Evolutionary conservation across 2,329 filamentous ascomycete genomes (phyloP), one percentile per base, ranked within the genome.

Genomic region (Berkeleyomyces basicola): DNA sequence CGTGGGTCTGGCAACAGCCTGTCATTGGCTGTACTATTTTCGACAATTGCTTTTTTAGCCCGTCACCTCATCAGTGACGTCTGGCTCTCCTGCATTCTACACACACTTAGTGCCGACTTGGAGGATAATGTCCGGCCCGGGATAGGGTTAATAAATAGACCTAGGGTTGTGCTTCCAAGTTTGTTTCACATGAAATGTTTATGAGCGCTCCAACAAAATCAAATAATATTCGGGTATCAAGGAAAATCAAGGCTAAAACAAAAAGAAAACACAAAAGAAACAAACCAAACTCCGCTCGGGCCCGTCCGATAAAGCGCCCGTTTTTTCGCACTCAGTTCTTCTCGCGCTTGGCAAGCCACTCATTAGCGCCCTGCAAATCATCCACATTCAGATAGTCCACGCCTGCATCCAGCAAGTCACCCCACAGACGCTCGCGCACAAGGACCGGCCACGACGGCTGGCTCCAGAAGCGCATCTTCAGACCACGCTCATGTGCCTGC

Each of bases 351-450:
- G 63, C 55, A 5, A 64, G 40, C 42, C 58, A 64, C 43, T 57
- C 14, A 23, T 64, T 64, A 6, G 43, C 63, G 4, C 23, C 63
- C 7, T n/a, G 39, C n/a, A 86, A 69, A 68, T 85, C 80, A 70
- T 86, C 83, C 4, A 81, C 80, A 69, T 84, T 85, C 60, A 86
- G 67, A 53, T 84, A 71, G 68, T 84, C 82, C 3, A 82, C 79
- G 0, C 80, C 82, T 66, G 82, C 79, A n/a, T 74, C 70, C 9
- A 80, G 69, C 42, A 86, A 67, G 1, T 77, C 71, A 61, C 77
- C 72, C 82, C 83, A 85, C 7, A 85, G 72, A 59, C 75, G 73
- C 68, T 84, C 79, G 58, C 82, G 74, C 46, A 78, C 67, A 16
- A 73, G 72, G 5, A 79, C 67, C 1, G 82, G 82, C 82, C 82